Evolutionary conservation across 2,329 filamentous ascomycete species (phyloP), one percentile per base, ranked within the genome.

Genomic region (Teratosphaeria nubilosa): DNA sequence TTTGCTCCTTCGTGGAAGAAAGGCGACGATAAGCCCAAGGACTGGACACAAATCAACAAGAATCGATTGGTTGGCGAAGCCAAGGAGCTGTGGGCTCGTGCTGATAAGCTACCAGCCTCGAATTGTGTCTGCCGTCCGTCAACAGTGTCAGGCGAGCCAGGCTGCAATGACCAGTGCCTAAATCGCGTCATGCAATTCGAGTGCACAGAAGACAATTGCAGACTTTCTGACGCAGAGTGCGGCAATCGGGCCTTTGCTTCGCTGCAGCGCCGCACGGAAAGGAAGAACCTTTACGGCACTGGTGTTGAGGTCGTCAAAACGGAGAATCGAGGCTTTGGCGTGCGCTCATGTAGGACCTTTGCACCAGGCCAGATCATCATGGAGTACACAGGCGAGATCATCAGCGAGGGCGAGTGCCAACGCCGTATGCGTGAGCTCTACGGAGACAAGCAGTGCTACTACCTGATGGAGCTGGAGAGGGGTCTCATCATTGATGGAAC

Each of bases 401-500:
- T 99, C 69, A 96, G 91, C 0, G 90, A 95, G 69, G 86, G 86
- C 31, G 94, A 99, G 72, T 96, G 91, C 69, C 91, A 97, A 71
- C 83, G 88, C 53, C 86, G 94, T 57, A 96, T 97, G 91, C 90
- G 88, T 60, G 87, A 92, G 62, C 82, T 88, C 59, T 99, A 99
- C 77, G 95, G 94, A 73, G 83, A 96, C 70, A 95, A 96, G 67
- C 87, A 94, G 89, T 96, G 91, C 74, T 97, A 96, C 74, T 99
- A 99, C 73, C 79, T 99, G 54, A 99, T 99, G 94, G 91, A 90
- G 58, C 96, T 97, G 71, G 91, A 97, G 70, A 91, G 96, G 73
- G 94, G 95, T 73, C 94, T 97, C 85, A 95, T 97, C 68, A 95
- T 99, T 64, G 94, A 99, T 76, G 94, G 92, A 34, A 96, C 91